phyloP scores from a whole-genome alignment of 306 rosid species.

The Vigna radiata region DNA sequence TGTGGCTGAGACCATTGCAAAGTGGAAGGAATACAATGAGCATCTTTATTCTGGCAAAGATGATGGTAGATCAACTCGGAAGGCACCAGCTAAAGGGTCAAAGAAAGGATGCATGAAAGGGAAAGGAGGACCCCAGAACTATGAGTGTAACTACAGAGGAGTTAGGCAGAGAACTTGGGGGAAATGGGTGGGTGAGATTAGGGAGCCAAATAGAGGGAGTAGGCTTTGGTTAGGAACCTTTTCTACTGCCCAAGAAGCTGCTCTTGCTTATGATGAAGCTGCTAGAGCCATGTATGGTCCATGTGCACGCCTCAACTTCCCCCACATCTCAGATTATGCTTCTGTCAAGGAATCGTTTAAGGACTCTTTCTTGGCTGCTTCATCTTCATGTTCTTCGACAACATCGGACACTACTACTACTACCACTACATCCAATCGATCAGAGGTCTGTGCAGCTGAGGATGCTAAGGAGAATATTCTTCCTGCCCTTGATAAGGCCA shows the following conservation, averaged over 20 bases:
- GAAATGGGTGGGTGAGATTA: conserved; percentile 92
- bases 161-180: conserved; percentile 99
- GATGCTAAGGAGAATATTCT: conserved; percentile 40
- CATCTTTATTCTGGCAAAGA: conserved; percentile 39
- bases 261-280: conserved; percentile 85
- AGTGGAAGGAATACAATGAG: conserved; percentile 75
- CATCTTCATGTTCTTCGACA: conserved; percentile 55
- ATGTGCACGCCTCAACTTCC: conserved; percentile 81
- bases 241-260: conserved; percentile 73
- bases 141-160: conserved; percentile 77
- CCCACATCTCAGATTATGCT: conserved; percentile 46
- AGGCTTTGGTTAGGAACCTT: conserved; percentile 92
- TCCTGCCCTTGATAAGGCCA: background rate
- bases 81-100: conserved; percentile 85
- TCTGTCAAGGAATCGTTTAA: conserved; percentile 42
- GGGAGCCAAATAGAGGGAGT: conserved; percentile 81
- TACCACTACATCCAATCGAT: conserved; percentile 54
- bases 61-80: conserved; percentile 50
- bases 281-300: conserved; percentile 91
- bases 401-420: conserved; percentile 62
- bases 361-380: conserved; percentile 42
- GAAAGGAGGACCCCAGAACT: conserved; percentile 93
- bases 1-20: conserved; percentile 74
- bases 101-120: conserved; percentile 99
- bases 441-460: conserved; percentile 66